Evolutionary conservation across 1,284 basidiomycete species (phyloP).

Genomic region (Sporisorium graminicola): DNA sequence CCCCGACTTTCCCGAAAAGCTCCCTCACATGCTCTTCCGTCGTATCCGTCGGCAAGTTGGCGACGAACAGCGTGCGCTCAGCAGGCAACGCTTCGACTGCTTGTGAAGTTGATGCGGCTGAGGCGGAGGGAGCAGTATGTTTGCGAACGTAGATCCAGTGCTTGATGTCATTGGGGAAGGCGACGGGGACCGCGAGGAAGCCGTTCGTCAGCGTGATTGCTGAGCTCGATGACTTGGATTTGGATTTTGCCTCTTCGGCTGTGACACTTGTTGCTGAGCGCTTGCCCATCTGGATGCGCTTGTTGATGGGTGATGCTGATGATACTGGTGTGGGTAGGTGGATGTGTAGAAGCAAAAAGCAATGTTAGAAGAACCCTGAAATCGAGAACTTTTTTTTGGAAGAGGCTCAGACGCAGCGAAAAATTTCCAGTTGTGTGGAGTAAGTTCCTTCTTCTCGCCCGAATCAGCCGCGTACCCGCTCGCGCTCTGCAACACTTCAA

Average conservation of each 20-base stretch:
- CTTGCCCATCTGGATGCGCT: conserved; percentile 14
- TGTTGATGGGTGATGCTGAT: conserved; percentile 1
- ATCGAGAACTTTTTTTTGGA: not conserved
- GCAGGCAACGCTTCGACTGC: conserved; percentile 20
- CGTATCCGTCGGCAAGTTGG: conserved; percentile 63
- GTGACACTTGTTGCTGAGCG: not conserved
- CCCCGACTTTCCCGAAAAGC: conserved; percentile 59
- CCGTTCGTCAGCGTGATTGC: conserved; percentile 25
- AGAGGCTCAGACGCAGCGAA: not conserved
- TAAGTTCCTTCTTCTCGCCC: not conserved
- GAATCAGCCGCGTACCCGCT: not conserved
- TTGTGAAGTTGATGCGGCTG: conserved; percentile 12
- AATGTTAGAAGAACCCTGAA: conserved; percentile 5
- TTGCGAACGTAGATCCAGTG: conserved; percentile 47
- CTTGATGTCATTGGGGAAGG: conserved; percentile 1
- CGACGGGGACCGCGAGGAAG: conserved; percentile 38
- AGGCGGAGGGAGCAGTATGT: conserved; percentile 6
- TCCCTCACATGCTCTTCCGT: conserved; percentile 53
- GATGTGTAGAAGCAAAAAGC: not conserved
- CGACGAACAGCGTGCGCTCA: conserved; percentile 64
- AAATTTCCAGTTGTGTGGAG: conserved; percentile 7
- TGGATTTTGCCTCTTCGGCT: not conserved
- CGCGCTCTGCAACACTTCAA: not conserved
- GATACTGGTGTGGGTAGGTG: not conserved
- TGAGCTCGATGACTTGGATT: not conserved